Conservation (phyloP, 768 basidiomycete species). For the Asterophora parasitica region DNA sequence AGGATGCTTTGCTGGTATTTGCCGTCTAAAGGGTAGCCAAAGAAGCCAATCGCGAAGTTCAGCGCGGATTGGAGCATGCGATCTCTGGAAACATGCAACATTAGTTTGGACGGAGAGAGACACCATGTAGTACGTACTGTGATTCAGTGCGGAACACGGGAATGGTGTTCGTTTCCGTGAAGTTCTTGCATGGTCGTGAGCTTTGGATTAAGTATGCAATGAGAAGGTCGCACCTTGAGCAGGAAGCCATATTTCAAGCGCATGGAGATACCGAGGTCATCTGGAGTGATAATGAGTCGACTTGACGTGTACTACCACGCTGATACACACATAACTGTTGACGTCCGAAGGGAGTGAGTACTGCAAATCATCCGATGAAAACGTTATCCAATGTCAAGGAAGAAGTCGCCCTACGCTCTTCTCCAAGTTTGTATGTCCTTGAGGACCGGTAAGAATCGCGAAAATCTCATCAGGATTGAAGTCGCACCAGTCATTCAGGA, state of each 20-base stretch:
- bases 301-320: neutral
- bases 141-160: conserved; percentile 81
- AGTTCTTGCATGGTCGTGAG: conserved; percentile 36
- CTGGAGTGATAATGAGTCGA: conserved; percentile 24
- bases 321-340: conserved; percentile 68
- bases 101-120: neutral
- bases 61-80: conserved; percentile 65
- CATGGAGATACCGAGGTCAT: conserved; percentile 64
- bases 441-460: neutral
- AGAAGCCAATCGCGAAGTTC: conserved; percentile 73
- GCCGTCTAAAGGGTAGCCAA: conserved; percentile 65
- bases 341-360: conserved; percentile 87
- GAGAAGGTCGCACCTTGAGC: conserved; percentile 40
- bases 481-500: conserved; percentile 78
- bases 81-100: conserved; percentile 37
- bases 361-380: conserved; percentile 29
- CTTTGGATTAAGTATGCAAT: too few relatives aligned
- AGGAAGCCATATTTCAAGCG: conserved; percentile 78
- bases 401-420: conserved; percentile 52
- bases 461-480: neutral
- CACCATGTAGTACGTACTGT: conserved; percentile 37
- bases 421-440: conserved; percentile 88
- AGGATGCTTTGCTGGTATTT: conserved; percentile 76
- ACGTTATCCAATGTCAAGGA: conserved; percentile 1
- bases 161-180: conserved; percentile 51